Evolutionary conservation across 2,329 filamentous ascomycete genomes (phyloP), one percentile per base, ranked within the genome.

Genomic region (Trichoderma gracile): DNA sequence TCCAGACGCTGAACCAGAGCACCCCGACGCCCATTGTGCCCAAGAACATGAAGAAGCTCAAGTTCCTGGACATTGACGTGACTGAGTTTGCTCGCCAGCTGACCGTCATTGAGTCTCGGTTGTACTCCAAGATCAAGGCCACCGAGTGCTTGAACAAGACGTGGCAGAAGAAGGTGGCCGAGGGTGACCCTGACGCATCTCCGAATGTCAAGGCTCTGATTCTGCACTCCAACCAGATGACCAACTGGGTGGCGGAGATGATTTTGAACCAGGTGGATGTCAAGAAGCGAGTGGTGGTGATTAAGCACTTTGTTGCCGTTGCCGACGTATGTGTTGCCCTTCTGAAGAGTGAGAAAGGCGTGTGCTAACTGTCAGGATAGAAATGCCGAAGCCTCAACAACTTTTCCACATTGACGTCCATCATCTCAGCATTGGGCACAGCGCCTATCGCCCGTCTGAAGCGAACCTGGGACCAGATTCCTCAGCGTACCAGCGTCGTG

Each of bases 181-280:
- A 93, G 40, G 89, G 89, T 66, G 90, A 93, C 67, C 85, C 89
- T 6, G 93, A 97, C 72, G 91, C 93, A 40, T 93, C 95, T 10
- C 87, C 92, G 0, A 98, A 99, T 71, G 92, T 99, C 70, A 97
- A 98, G 78, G 91, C 93, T 10, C 84, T 99, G 67, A 99, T 99
- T 78, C 82, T 98, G 59, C 95, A 99, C 78, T 98, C 95, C 0
- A 99, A 99, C 73, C 94, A 98, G 77, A 88, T 99, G 82, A 99
- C 95, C 6, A 99, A 98, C 75, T 99, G 95, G 95, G 95, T 98
- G 57, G 95, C 95, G 33, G 94, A 98, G 77, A 98, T 99, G 95
- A 98, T 99, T 70, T 79, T 99, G 67, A 93, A 90, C 0, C 95
- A 99, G 77, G 86, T 89, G 71, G 95, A 99, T 75, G 91, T 97